Evolutionary conservation across 1,139 yeast species (phyloP).

Genomic region (Zygoascus meyerae): DNA sequence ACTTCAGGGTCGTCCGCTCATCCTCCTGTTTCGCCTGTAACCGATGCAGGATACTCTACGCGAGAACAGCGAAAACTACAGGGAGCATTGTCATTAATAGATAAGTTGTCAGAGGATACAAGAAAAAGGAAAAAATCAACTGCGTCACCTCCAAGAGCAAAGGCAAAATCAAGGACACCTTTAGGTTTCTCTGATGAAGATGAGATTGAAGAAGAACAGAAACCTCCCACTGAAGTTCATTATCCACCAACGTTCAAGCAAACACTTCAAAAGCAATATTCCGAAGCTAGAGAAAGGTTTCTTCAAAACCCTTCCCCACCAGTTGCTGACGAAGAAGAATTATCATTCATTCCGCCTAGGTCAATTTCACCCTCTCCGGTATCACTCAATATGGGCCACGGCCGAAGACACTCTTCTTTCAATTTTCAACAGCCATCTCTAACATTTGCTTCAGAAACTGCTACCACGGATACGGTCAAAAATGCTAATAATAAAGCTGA

Average conservation of each 20-base stretch:
- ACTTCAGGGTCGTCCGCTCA: background rate
- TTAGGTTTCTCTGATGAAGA: conserved; percentile 1
- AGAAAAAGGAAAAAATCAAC: conserved; percentile 6
- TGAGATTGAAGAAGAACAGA: background rate
- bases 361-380: conserved; percentile 5
- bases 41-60: conserved; percentile 21
- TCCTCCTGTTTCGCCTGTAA: conserved; percentile 1
- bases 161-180: background rate
- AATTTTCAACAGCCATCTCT: background rate
- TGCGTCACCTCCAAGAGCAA: conserved; percentile 3
- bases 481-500: background rate
- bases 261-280: conserved; percentile 14
- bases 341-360: conserved; percentile 3
- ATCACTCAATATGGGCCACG: background rate
- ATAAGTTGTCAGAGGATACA: conserved; percentile 16
- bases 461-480: background rate
- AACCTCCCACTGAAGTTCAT: background rate
- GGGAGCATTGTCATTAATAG: conserved; percentile 27
- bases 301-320: conserved; percentile 4
- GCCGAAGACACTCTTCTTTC: no score
- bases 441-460: background rate
- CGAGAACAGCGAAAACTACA: conserved; percentile 28
- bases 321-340: conserved; percentile 1
- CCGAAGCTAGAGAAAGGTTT: conserved; percentile 8
- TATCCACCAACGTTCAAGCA: conserved; percentile 12